These are phyloP conservation scores for Carex kokanica DNA, from an alignment of 176 grass and related monocot genomes.

Conservation along the genomic window DNA sequence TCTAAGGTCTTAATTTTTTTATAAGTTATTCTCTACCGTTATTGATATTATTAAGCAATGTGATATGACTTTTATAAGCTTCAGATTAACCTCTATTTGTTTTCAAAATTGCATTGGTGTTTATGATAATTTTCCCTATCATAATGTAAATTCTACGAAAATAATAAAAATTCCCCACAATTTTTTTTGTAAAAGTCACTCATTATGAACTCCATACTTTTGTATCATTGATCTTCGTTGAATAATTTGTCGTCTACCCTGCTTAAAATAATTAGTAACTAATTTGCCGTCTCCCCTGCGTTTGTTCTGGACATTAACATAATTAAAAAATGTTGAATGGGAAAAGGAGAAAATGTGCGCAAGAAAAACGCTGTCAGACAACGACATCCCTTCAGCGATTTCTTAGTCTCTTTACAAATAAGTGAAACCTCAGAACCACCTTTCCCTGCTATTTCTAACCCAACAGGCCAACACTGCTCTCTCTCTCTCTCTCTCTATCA, in stretches of 20 bases:
- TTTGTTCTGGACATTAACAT: background rate
- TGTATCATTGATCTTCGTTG: too few species aligned
- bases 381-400: background rate
- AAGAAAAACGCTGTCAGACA: background rate
- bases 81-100: too few species aligned
- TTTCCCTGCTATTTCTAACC: background rate
- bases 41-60: background rate
- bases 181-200: too few species aligned
- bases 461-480: background rate
- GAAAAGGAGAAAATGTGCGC: background rate
- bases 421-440: conserved; percentile 26
- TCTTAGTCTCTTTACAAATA: background rate
- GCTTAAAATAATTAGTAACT: background rate
- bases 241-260: too few species aligned
- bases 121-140: too few species aligned
- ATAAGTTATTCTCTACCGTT: background rate
- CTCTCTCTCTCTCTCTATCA: conserved; percentile 10
- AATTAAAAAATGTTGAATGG: background rate
- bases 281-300: background rate
- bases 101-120: too few species aligned
- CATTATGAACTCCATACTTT: too few species aligned
- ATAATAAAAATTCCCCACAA: too few species aligned
- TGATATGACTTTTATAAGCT: too few species aligned
- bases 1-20: background rate
- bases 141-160: too few species aligned